Conservation (phyloP, 2,329 filamentous ascomycete species). For the Trichoderma simmonsii region DNA sequence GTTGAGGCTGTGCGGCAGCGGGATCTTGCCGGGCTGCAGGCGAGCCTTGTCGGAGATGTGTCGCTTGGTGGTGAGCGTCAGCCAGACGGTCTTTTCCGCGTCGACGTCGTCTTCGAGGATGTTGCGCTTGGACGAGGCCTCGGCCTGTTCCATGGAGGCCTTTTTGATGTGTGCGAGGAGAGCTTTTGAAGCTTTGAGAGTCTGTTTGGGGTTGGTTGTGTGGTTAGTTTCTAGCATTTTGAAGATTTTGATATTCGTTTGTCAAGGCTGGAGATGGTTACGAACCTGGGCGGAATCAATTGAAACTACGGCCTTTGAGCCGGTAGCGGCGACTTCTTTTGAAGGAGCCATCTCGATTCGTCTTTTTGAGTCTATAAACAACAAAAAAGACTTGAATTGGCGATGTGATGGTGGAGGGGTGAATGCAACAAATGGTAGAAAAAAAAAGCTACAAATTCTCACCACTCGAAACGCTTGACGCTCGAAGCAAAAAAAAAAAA, state of each 20-base stretch:
- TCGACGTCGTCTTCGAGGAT: slow-evolving; percentile 48
- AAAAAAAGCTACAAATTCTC: background rate
- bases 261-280: background rate
- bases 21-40: slow-evolving; percentile 80
- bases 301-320: slow-evolving; percentile 32
- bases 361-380: background rate
- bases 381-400: background rate
- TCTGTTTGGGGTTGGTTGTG: slow-evolving; percentile 35
- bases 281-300: slow-evolving; percentile 44
- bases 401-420: slow-evolving; percentile 27
- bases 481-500: slow-evolving; percentile 1
- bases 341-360: slow-evolving; percentile 39
- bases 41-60: slow-evolving; percentile 69
- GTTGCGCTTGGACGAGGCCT: slow-evolving; percentile 51
- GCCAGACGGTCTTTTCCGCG: slow-evolving; percentile 56
- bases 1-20: slow-evolving; percentile 73
- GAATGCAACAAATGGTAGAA: background rate
- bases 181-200: slow-evolving; percentile 60
- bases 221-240: slow-evolving; percentile 16
- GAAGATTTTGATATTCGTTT: background rate
- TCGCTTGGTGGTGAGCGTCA: slow-evolving; percentile 62
- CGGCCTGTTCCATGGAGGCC: slow-evolving; percentile 46
- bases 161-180: slow-evolving; percentile 61
- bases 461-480: background rate
- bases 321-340: slow-evolving; percentile 37